Evolutionary conservation across 306 rosid species (phyloP).

Genomic region (Cucurbita ficifolia): DNA sequence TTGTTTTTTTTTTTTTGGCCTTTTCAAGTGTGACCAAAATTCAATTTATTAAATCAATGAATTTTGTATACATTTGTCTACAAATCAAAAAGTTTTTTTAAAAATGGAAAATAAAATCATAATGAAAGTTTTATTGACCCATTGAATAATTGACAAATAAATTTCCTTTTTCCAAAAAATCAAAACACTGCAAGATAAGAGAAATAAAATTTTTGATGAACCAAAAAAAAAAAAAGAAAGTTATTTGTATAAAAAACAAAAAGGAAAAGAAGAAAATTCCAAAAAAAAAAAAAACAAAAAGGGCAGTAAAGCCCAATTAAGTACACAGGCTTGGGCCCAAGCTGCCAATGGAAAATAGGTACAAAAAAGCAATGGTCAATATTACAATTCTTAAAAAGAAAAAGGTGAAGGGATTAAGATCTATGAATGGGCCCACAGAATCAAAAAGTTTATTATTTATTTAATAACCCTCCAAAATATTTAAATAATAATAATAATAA

Average conservation of each 20-base stretch:
- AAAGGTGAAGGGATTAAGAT: not conserved
- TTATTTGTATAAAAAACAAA: not conserved
- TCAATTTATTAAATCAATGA: not conserved
- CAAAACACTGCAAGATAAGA: not conserved
- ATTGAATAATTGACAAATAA: not conserved
- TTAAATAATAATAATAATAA: not conserved
- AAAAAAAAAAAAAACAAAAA: not conserved
- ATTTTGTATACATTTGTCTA: not conserved
- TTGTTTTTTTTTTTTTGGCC: not conserved
- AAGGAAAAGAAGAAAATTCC: not conserved
- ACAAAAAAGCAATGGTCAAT: not conserved
- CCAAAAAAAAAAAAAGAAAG: not conserved
- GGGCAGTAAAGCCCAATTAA: not conserved
- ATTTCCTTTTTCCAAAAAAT: not conserved
- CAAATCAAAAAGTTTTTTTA: not conserved
- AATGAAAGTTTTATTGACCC: not conserved
- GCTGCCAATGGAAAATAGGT: not conserved
- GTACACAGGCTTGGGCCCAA: constrained; percentile 4
- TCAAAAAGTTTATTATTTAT: not conserved
- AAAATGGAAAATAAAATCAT: not conserved
- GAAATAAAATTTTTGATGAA: not conserved
- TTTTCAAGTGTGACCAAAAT: not conserved
- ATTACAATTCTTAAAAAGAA: not conserved
- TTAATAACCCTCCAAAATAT: not conserved
- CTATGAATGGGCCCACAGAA: not conserved